Conservation (phyloP, 768 basidiomycete species). For the Chalciporus piperatus region DNA sequence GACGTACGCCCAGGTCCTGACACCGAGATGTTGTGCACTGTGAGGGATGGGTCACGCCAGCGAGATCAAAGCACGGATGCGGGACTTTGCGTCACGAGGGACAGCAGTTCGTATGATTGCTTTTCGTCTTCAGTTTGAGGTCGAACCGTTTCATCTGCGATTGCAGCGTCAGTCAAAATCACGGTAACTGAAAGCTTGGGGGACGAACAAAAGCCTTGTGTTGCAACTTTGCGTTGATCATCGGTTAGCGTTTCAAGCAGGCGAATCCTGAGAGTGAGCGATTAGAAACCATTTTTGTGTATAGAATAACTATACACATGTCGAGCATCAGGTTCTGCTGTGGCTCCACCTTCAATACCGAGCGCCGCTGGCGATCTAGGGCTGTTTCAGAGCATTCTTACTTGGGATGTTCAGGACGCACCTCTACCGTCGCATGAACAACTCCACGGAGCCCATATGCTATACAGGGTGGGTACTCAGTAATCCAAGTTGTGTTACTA, state of each 20-base stretch:
- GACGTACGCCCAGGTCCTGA: conserved; percentile 76
- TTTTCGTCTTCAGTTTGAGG: conserved; percentile 65
- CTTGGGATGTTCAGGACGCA: conserved; percentile 23
- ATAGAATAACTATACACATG: conserved; percentile 50
- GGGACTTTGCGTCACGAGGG: conserved; percentile 63
- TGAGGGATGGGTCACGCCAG: conserved; percentile 90
- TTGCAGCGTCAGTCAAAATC: neutral
- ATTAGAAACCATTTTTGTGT: neutral
- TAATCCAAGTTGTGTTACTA: conserved; percentile 98
- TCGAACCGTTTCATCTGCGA: conserved; percentile 73
- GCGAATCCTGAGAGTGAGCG: conserved; percentile 53
- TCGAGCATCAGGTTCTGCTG: conserved; percentile 90
- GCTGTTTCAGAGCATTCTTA: neutral
- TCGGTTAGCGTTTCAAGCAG: conserved; percentile 72
- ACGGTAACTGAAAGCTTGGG: neutral
- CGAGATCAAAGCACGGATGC: conserved; percentile 68
- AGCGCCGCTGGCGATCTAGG: conserved; percentile 62
- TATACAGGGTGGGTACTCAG: conserved; percentile 87
- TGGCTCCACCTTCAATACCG: conserved; percentile 92
- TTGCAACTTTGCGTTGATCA: conserved; percentile 53
- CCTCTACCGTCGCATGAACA: conserved; percentile 80
- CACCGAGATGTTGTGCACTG: conserved; percentile 80
- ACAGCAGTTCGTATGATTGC: conserved; percentile 63
- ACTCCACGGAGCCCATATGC: conserved; percentile 96
- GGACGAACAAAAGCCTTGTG: conserved; percentile 81